Percentiles rank a stretch among this genome's conserved stretches.
Evolutionary conservation across 2,329 filamentous ascomycete genomes (phyloP).

Genomic region (Ophiocordyceps camponoti-leonardi): DNA sequence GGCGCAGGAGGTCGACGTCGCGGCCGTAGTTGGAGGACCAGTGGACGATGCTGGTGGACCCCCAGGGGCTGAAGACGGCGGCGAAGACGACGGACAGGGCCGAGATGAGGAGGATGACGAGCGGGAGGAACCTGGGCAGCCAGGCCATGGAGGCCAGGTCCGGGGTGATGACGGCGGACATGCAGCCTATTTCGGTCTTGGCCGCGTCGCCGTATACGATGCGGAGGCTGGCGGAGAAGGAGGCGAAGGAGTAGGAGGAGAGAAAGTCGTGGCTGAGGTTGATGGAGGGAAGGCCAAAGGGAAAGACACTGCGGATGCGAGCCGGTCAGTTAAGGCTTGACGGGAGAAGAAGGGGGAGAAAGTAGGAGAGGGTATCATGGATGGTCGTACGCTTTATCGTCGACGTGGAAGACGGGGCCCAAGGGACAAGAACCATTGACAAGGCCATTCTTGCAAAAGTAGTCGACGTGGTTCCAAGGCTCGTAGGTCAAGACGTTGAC

Average conservation of each 20-base stretch:
- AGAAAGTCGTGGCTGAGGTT: slow-evolving; percentile 56
- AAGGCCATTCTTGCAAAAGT: slow-evolving; percentile 50
- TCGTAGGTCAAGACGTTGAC: slow-evolving; percentile 65
- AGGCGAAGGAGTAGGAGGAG: slow-evolving; percentile 75
- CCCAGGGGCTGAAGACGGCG: slow-evolving; percentile 85
- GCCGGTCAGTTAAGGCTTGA: not conserved
- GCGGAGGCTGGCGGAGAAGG: slow-evolving; percentile 55
- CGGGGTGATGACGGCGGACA: slow-evolving; percentile 71
- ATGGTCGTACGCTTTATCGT: slow-evolving; percentile 36
- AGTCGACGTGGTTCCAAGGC: slow-evolving; percentile 35
- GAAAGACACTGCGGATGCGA: slow-evolving; percentile 10
- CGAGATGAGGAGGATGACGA: slow-evolving; percentile 62
- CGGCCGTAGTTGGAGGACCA: slow-evolving; percentile 98
- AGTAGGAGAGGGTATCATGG: too few relatives aligned
- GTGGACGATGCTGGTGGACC: slow-evolving; percentile 72
- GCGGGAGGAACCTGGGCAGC: slow-evolving; percentile 58
- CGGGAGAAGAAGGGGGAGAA: not conserved
- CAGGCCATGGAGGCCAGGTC: slow-evolving; percentile 56
- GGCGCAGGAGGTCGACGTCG: slow-evolving; percentile 74
- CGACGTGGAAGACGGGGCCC: slow-evolving; percentile 26
- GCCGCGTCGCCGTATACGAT: slow-evolving; percentile 57
- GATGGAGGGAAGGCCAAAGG: slow-evolving; percentile 48
- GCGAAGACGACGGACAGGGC: slow-evolving; percentile 71
- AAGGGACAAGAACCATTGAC: slow-evolving; percentile 56
- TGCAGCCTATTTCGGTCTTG: slow-evolving; percentile 54